phyloP scores from a whole-genome alignment of 2,329 filamentous ascomycete genomes.

The Aspergillus proliferans region DNA sequence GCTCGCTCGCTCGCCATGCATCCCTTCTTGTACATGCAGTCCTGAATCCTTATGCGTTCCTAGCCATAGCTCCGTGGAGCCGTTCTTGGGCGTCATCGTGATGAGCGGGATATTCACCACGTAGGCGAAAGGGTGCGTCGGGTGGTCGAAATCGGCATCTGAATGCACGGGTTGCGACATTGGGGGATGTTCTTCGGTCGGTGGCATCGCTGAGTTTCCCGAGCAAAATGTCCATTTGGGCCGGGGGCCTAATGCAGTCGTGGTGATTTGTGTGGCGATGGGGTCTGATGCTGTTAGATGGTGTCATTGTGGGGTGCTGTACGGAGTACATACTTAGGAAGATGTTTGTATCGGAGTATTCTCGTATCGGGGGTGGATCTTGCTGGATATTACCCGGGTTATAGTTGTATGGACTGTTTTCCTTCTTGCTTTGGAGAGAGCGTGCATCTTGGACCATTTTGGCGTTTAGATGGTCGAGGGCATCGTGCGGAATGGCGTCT shows the following conservation, averaged over 20 bases:
- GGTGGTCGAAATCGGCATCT: constrained; percentile 55
- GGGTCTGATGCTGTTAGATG: constrained; percentile 40
- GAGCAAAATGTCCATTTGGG: constrained; percentile 55
- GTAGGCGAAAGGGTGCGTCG: constrained; percentile 49
- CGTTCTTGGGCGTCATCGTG: constrained; percentile 47
- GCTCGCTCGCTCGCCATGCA: constrained; percentile 49
- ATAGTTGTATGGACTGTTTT: constrained; percentile 57
- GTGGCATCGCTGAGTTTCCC: constrained; percentile 46
- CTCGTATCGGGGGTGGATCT: constrained; percentile 47
- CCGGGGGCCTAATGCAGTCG: constrained; percentile 48
- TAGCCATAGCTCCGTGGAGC: constrained; percentile 56
- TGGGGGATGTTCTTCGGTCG: constrained; percentile 29
- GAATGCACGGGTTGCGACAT: constrained; percentile 49
- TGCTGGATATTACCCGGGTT: constrained; percentile 56
- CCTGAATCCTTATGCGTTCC: constrained; percentile 43
- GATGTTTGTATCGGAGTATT: constrained; percentile 46
- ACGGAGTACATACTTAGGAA: constrained; percentile 45
- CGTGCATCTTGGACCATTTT: constrained; percentile 57
- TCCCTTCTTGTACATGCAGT: constrained; percentile 42
- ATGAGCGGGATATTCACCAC: constrained; percentile 51
- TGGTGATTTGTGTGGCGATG: constrained; percentile 32
- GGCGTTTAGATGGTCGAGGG: constrained; percentile 51
- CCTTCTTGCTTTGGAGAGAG: constrained; percentile 45
- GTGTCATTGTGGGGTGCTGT: not conserved
- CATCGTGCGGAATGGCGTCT: constrained; percentile 44